Conservation (phyloP, 371 early-diverging fungal genomes). For the Mortierella sp. region DNA sequence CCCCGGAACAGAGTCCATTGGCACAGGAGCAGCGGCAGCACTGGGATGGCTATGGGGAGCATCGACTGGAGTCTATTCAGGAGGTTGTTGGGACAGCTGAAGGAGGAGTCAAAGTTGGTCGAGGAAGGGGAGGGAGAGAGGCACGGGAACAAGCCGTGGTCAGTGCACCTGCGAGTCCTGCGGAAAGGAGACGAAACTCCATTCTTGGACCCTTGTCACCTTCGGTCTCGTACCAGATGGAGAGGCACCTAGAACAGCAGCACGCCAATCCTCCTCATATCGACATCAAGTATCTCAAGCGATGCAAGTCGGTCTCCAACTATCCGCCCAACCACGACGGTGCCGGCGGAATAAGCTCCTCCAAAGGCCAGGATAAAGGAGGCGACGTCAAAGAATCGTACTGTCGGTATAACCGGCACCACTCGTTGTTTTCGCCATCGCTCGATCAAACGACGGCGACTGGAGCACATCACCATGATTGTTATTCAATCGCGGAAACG, state of each 20-base stretch:
- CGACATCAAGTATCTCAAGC: conserved; percentile 13
- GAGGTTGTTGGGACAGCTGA: background rate
- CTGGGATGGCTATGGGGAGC: no score
- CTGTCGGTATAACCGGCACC: no score
- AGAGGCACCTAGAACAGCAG: conserved; percentile 15
- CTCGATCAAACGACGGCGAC: background rate
- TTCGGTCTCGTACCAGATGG: conserved; percentile 3
- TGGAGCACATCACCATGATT: background rate
- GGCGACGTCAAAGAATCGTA: no score
- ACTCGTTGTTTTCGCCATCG: background rate
- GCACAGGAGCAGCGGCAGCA: no score
- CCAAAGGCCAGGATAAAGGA: no score
- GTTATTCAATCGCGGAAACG: background rate
- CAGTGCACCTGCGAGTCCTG: background rate
- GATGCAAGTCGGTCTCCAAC: conserved; percentile 9
- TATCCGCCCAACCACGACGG: no score
- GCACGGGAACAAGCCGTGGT: background rate
- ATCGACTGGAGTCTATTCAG: conserved; percentile 6
- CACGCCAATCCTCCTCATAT: conserved; percentile 14
- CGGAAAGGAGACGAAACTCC: conserved; percentile 11
- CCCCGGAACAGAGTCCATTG: background rate
- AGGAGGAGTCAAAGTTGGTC: no score
- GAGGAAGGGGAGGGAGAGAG: background rate
- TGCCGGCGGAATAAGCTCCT: no score
- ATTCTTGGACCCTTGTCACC: conserved; percentile 17